Percentiles rank a stretch among this genome's conserved stretches.
Conservation (phyloP, 2,329 filamentous ascomycete species). For the Ascochyta viciae-villosae region DNA sequence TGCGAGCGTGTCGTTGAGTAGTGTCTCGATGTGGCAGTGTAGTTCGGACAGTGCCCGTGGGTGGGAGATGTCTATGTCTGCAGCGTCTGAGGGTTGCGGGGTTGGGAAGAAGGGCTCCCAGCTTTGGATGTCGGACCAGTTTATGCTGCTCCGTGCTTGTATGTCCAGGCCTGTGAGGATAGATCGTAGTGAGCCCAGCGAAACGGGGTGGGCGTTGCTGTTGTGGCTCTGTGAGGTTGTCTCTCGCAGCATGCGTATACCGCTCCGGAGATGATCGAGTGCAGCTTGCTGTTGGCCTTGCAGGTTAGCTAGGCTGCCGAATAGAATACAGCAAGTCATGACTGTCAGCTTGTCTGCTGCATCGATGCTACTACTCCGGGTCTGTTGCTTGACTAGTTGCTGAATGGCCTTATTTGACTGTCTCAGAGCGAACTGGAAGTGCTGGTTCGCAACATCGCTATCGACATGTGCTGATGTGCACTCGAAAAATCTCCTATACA, state of each 20-base stretch:
- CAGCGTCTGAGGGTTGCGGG: neutral
- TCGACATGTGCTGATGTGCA: slow-evolving; percentile 28
- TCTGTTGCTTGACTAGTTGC: slow-evolving; percentile 25
- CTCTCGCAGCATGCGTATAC: slow-evolving; percentile 40
- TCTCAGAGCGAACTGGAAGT: slow-evolving; percentile 39
- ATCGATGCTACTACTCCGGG: neutral
- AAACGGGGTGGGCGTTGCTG: slow-evolving; percentile 27
- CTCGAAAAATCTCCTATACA: slow-evolving; percentile 42
- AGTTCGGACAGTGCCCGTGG: slow-evolving; percentile 18
- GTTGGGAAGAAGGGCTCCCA: slow-evolving; percentile 37
- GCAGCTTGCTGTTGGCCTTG: slow-evolving; percentile 41
- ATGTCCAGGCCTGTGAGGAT: slow-evolving; percentile 43
- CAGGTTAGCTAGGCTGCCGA: slow-evolving; percentile 41
- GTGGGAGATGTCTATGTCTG: slow-evolving; percentile 3
- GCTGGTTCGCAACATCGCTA: slow-evolving; percentile 29
- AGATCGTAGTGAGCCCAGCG: slow-evolving; percentile 35
- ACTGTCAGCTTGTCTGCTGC: slow-evolving; percentile 36
- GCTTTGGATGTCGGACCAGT: slow-evolving; percentile 17
- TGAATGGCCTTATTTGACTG: slow-evolving; percentile 43
- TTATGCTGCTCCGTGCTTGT: slow-evolving; percentile 40
- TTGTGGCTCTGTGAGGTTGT: slow-evolving; percentile 26
- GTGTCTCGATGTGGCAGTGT: slow-evolving; percentile 29
- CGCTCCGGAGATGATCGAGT: slow-evolving; percentile 40
- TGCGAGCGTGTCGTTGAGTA: slow-evolving; percentile 33
- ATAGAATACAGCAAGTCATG: slow-evolving; percentile 42